These are phyloP conservation scores for Apiospora rasikravindrae DNA, from an alignment of 2,329 filamentous ascomycete species.

Conservation along the genomic window DNA sequence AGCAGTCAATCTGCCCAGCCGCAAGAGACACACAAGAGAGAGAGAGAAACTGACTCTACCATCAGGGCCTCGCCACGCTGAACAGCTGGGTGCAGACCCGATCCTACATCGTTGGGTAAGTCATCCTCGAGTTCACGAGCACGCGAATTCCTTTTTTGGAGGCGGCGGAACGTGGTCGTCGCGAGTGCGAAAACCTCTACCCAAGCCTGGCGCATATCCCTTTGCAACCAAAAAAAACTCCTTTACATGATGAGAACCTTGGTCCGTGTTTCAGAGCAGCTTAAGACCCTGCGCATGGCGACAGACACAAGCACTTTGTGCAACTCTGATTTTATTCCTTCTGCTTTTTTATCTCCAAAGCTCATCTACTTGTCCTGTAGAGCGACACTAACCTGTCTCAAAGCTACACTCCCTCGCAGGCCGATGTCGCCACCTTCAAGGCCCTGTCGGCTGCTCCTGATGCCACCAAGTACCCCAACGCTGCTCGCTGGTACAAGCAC, in stretches of 20 bases:
- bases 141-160: neutral
- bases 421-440: slow-evolving; percentile 96
- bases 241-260: slow-evolving; percentile 72
- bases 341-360: neutral
- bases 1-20: slow-evolving; percentile 5
- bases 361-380: neutral
- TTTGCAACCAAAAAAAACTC: slow-evolving; percentile 23
- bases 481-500: slow-evolving; percentile 99
- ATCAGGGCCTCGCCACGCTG: slow-evolving; percentile 44
- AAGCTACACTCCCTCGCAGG: slow-evolving; percentile 77
- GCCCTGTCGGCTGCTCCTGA: slow-evolving; percentile 77
- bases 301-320: slow-evolving; percentile 43
- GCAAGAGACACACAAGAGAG: slow-evolving; percentile 14
- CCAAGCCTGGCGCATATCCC: slow-evolving; percentile 14
- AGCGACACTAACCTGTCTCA: slow-evolving; percentile 18
- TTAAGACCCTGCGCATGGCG: slow-evolving; percentile 71
- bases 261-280: slow-evolving; percentile 83
- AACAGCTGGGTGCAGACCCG: slow-evolving; percentile 69
- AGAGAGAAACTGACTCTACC: slow-evolving; percentile 25
- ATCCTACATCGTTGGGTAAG: slow-evolving; percentile 77
- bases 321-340: slow-evolving; percentile 40
- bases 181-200: slow-evolving; percentile 21
- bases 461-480: slow-evolving; percentile 88
- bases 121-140: slow-evolving; percentile 31
- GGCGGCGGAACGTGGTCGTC: slow-evolving; percentile 7